A percentile compares a stretch with the other conserved stretches of the same genome.
Conservation (phyloP, 345 rosid species). For the Capsella bursapastoris region DNA sequence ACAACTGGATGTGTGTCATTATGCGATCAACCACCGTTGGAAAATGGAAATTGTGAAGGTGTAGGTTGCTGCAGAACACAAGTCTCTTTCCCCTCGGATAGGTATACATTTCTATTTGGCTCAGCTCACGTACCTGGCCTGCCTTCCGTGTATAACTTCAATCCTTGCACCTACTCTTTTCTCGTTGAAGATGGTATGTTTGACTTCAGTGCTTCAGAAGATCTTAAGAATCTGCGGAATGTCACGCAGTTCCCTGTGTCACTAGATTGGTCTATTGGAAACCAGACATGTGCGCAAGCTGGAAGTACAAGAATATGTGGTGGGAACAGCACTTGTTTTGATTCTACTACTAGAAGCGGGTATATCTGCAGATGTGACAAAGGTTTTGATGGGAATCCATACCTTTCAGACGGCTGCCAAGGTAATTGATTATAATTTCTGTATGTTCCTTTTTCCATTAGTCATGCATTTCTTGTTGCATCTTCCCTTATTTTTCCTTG, state of each 20-base stretch:
- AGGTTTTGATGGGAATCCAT: constrained; percentile 48
- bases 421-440: neutral
- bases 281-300: constrained; percentile 24
- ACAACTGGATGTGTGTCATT: constrained; percentile 13
- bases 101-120: fast-evolving
- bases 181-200: neutral
- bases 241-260: neutral
- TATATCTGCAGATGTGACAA: constrained; percentile 41
- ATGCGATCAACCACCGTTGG: neutral
- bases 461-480: too few species aligned
- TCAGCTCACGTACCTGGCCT: fast-evolving
- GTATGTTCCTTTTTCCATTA: too few species aligned
- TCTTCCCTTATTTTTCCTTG: neutral
- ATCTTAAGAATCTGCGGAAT: neutral
- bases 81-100: neutral
- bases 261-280: constrained; percentile 45
- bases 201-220: neutral
- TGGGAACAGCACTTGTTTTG: constrained; percentile 20
- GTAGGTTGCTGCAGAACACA: constrained; percentile 27
- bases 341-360: constrained; percentile 16
- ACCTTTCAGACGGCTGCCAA: constrained; percentile 37
- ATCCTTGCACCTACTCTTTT: constrained; percentile 27
- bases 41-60: neutral
- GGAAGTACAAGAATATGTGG: neutral
- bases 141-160: neutral